These are phyloP conservation scores for Trametes coccinea DNA, from an alignment of 768 basidiomycete species.

Conservation along the genomic window DNA sequence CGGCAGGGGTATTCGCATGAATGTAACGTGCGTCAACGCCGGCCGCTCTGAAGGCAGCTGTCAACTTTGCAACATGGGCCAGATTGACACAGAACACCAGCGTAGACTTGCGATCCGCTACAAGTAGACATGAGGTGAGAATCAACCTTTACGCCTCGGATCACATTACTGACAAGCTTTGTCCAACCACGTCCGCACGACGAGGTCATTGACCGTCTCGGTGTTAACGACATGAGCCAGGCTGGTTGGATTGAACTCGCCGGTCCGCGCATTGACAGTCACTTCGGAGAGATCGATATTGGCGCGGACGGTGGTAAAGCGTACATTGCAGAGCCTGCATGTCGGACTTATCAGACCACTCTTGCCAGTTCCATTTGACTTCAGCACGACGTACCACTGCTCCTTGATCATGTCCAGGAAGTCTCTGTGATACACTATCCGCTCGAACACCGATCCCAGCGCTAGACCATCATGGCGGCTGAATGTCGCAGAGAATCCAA, in stretches of 20 bases:
- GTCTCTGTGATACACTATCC: conserved; percentile 90
- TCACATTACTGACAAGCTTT: conserved; percentile 55
- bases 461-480: conserved; percentile 89
- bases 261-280: conserved; percentile 61
- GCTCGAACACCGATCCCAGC: conserved; percentile 84
- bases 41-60: conserved; percentile 64
- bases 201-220: conserved; percentile 68
- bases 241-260: conserved; percentile 81
- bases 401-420: conserved; percentile 93
- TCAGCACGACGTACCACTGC: conserved; percentile 58
- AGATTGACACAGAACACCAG: conserved; percentile 91
- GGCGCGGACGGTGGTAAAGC: conserved; percentile 81
- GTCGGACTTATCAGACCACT: background rate
- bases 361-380: background rate
- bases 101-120: conserved; percentile 76
- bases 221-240: conserved; percentile 85
- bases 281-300: conserved; percentile 70
- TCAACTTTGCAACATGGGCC: conserved; percentile 75
- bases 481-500: conserved; percentile 96
- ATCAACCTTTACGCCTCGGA: conserved; percentile 22
- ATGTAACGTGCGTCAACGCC: conserved; percentile 88
- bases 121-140: background rate
- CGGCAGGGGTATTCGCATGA: conserved; percentile 62
- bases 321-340: conserved; percentile 78
- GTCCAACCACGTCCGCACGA: conserved; percentile 85